Evolutionary conservation across 2,329 filamentous ascomycete species (phyloP), one percentile per base, ranked within the genome.

Genomic region (Blumeria graminis): DNA sequence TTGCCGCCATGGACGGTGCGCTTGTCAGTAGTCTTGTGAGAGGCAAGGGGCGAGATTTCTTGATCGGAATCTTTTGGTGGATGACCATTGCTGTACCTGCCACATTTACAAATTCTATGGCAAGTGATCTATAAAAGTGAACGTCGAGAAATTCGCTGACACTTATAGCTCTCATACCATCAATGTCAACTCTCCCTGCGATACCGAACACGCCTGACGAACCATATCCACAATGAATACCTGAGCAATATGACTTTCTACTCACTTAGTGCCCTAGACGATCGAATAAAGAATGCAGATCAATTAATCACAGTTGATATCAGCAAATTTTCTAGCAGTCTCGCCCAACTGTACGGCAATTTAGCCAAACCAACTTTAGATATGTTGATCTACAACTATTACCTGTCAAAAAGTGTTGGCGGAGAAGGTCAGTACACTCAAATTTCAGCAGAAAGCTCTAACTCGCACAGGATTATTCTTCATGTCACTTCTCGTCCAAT

Each of bases 91-190:
- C 92, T 32, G 76, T 98, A 14, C 92, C 92, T 9, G 92, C 92
- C 1, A 96, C 92, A 0, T 95, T 96, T 68, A 98, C 92, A 43
- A 98, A 98, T 69, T 95, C 89, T 0, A 98, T 98, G 92, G 86
- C 92, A 69, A 69, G 78, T 43, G 34, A 18, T 16, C 9, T 9
- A 41, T 43, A 11, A 33, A 11, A 28, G 18, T 6, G 1, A 50
- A 11, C 43, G 41, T 34, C 22, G 2, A 18, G 35, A 53, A 28
- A 3, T 51, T 22, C 61, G 52, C 60, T 60, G 56, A 60, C 1
- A 38, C 7, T 56, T 35, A 57, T 65, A 93, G 86, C 76, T 96
- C 46, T 93, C 89, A 32, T 96, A 94, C 68, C 92, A 98, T 66
- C 92, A 98, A 72, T 93, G 89, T 65, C 88, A 93, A 67, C 77